These are phyloP conservation scores for Starmerella kuoi DNA, from an alignment of 805 yeast species.

Conservation along the genomic window DNA sequence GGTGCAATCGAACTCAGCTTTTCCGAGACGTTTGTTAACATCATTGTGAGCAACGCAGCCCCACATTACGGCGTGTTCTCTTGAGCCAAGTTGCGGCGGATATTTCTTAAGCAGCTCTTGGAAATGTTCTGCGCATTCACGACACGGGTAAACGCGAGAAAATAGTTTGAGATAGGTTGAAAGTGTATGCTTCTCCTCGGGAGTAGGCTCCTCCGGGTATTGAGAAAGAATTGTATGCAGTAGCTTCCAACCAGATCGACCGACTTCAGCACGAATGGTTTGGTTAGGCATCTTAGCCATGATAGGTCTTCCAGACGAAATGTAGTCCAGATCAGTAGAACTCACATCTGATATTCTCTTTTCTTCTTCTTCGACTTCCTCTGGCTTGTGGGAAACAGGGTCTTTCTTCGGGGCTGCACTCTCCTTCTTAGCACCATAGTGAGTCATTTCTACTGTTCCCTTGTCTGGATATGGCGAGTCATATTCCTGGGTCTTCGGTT, in stretches of 20 bases:
- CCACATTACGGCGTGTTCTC: conserved; percentile 84
- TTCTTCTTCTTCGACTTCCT: too few species aligned
- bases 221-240: conserved; percentile 87
- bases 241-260: conserved; percentile 83
- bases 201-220: conserved; percentile 72
- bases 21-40: conserved; percentile 61
- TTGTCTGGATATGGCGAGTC: not conserved
- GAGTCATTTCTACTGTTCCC: not conserved
- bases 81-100: conserved; percentile 73
- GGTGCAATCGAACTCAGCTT: conserved; percentile 71
- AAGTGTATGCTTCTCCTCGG: conserved; percentile 51
- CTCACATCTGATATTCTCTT: too few species aligned
- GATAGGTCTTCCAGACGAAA: conserved; percentile 38
- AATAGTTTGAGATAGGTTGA: conserved; percentile 54
- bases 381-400: not conserved
- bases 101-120: conserved; percentile 49
- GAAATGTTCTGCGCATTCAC: conserved; percentile 92
- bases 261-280: conserved; percentile 68
- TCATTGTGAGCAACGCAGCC: conserved; percentile 87
- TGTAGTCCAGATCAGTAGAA: not conserved
- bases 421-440: not conserved
- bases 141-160: conserved; percentile 92
- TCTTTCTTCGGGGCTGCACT: not conserved
- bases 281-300: conserved; percentile 94
- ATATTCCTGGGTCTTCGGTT: not conserved